phyloP scores from a whole-genome alignment of 2,329 filamentous ascomycete species.

The Penicillium sp. region DNA sequence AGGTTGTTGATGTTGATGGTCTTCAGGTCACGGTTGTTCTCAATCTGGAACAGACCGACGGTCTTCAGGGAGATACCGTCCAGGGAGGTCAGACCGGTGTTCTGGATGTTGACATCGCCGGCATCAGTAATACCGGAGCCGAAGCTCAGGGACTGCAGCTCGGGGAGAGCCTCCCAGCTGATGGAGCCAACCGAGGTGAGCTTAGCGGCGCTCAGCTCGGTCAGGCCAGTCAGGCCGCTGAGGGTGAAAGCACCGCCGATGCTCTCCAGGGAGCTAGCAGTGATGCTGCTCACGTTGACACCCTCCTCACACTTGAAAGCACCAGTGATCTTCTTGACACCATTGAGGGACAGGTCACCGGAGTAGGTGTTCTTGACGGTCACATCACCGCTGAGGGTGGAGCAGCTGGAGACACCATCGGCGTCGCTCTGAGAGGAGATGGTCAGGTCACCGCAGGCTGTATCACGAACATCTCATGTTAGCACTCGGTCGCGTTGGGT shows the following conservation, averaged over 20 bases:
- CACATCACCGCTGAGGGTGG: conserved; percentile 61
- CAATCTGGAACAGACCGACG: conserved; percentile 73
- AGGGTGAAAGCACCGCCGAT: conserved; percentile 72
- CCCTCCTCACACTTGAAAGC: conserved; percentile 52
- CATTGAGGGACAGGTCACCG: conserved; percentile 61
- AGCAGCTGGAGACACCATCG: conserved; percentile 64
- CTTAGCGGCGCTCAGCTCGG: conserved; percentile 62
- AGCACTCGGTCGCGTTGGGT: no score
- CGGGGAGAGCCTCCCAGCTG: conserved; percentile 68
- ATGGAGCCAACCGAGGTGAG: conserved; percentile 67
- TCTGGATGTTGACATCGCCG: conserved; percentile 68
- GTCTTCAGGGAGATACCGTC: conserved; percentile 74
- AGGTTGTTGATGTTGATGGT: conserved; percentile 71
- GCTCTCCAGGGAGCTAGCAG: conserved; percentile 57
- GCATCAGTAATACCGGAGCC: conserved; percentile 65
- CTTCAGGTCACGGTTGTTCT: conserved; percentile 83
- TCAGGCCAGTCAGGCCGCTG: conserved; percentile 65
- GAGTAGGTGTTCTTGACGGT: conserved; percentile 61
- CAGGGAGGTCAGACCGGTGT: conserved; percentile 78
- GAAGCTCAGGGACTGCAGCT: conserved; percentile 60
- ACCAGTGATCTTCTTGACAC: conserved; percentile 58
- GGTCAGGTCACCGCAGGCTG: conserved; percentile 30
- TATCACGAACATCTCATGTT: no score
- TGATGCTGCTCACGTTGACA: conserved; percentile 63
- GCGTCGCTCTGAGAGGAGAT: conserved; percentile 60